Conservation (phyloP, 2,329 filamentous ascomycete genomes). For the Aspergillus sp. region DNA sequence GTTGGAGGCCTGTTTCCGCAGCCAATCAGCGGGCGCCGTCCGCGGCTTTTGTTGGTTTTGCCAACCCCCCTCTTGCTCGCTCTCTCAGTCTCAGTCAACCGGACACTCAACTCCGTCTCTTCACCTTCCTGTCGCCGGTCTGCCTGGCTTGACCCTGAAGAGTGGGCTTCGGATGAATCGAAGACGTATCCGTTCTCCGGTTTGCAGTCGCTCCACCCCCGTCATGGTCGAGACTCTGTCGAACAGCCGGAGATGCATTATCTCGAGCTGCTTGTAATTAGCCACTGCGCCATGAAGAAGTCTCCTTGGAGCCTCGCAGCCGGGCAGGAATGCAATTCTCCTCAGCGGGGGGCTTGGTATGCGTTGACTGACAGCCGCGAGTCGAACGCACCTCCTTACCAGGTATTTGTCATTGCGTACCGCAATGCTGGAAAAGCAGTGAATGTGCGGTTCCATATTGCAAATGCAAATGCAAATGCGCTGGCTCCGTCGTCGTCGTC, state of each 20-base stretch:
- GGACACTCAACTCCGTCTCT: background rate
- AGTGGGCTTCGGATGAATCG: too few species aligned
- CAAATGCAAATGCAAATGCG: too few species aligned
- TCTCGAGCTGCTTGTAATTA: too few species aligned
- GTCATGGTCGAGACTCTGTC: background rate
- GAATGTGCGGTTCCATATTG: too few species aligned
- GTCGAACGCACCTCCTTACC: too few species aligned
- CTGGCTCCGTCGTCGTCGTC: too few species aligned
- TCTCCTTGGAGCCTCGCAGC: background rate
- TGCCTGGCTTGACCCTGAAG: too few species aligned
- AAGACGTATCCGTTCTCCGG: too few species aligned
- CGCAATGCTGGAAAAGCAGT: background rate
- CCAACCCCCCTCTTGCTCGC: conserved; percentile 1
- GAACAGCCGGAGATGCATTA: background rate
- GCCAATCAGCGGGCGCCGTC: conserved; percentile 18
- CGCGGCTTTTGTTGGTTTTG: conserved; percentile 20
- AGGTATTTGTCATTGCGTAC: background rate
- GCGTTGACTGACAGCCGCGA: too few species aligned
- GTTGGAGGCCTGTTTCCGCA: conserved; percentile 18
- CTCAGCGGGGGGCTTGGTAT: too few species aligned
- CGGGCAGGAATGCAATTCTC: background rate
- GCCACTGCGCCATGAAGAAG: too few species aligned
- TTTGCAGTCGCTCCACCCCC: background rate
- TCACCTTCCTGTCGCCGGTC: background rate
- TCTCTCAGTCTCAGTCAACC: background rate